phyloP scores from a whole-genome alignment of 2,329 filamentous ascomycete species.

The Paecilomyces variotii region DNA sequence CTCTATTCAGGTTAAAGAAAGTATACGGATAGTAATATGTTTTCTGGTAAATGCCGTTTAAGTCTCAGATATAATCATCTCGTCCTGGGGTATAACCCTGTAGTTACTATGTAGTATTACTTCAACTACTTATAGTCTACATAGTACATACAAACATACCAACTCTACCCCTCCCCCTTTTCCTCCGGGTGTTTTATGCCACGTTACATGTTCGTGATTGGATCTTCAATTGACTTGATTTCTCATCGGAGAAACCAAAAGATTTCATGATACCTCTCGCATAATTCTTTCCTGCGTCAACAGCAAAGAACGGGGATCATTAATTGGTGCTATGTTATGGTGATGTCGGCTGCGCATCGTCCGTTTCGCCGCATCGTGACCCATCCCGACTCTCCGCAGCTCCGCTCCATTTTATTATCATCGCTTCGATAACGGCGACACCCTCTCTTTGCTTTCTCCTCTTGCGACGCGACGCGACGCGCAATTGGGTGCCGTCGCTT shows the following conservation, averaged over 20 bases:
- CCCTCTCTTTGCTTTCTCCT: neutral
- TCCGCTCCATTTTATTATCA: neutral
- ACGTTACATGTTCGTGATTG: neutral
- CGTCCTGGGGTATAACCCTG: no score
- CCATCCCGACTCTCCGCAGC: neutral
- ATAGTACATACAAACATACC: neutral
- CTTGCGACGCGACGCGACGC: neutral
- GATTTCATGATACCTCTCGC: neutral
- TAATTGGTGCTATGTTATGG: neutral
- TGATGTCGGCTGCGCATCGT: neutral
- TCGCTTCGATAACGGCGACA: neutral
- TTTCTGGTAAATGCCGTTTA: no score
- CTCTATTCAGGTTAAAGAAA: no score
- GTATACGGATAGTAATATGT: no score
- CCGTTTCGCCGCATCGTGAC: neutral
- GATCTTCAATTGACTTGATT: neutral
- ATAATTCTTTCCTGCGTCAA: neutral
- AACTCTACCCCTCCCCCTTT: neutral
- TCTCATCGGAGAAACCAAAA: neutral
- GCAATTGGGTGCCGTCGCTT: neutral
- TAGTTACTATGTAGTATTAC: no score
- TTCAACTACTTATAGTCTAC: no score
- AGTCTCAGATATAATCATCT: no score
- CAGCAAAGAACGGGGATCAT: neutral
- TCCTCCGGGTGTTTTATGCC: neutral